phyloP scores from a whole-genome alignment of 192 early-diverging fungal genomes.

The Chytriomyces sp. region DNA sequence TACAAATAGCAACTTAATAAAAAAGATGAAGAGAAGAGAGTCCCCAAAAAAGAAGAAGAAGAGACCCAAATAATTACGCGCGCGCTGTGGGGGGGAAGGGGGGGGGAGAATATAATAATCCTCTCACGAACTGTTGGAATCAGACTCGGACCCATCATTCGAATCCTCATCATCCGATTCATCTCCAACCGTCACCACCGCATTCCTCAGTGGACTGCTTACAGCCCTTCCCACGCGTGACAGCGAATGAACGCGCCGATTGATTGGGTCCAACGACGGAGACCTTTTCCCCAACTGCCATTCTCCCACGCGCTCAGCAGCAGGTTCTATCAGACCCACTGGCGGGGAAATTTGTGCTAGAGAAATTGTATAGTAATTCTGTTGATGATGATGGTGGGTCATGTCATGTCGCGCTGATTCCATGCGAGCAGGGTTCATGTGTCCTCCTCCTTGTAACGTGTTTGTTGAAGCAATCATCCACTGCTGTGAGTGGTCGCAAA shows the following conservation, averaged over 20 bases:
- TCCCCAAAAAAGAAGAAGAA: too few relatives aligned
- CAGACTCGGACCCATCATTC: background rate
- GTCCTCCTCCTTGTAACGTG: background rate
- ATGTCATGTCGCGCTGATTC: too few relatives aligned
- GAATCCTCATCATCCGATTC: constrained; percentile 3
- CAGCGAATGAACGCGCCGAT: background rate
- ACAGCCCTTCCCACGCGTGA: background rate
- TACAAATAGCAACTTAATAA: too few relatives aligned
- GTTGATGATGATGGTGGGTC: too few relatives aligned
- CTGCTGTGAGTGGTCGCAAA: background rate
- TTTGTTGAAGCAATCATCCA: background rate
- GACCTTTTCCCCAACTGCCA: background rate
- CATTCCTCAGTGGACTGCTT: constrained; percentile 1
- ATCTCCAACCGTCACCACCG: background rate
- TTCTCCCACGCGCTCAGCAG: background rate
- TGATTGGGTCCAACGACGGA: background rate
- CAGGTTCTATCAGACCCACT: background rate
- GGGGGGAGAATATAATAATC: too few relatives aligned
- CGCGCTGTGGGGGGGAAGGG: too few relatives aligned
- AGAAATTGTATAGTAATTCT: too few relatives aligned
- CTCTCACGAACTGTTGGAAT: too few relatives aligned
- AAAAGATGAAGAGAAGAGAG: background rate
- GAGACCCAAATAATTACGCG: too few relatives aligned
- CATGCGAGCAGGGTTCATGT: background rate
- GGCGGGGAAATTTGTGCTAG: background rate